phyloP scores from a whole-genome alignment of 2,329 filamentous ascomycete species.

The Dothiorella sarmentorum region DNA sequence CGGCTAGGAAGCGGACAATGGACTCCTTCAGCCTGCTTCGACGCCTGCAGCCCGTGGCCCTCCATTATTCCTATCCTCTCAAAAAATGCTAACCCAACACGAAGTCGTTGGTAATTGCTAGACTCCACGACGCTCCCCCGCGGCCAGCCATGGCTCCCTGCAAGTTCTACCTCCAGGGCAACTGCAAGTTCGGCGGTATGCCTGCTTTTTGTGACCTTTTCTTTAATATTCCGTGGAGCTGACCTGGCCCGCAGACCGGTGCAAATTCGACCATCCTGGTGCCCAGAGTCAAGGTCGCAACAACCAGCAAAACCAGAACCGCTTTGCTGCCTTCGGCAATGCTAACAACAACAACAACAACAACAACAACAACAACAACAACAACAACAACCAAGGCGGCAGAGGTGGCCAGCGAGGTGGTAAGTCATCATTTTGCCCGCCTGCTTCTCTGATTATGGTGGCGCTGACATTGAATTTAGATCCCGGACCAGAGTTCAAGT shows the following conservation, averaged over 20 bases:
- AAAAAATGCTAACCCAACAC: conserved; percentile 9
- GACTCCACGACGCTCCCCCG: conserved; percentile 4
- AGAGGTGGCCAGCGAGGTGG: conserved; percentile 38
- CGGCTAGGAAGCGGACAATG: conserved; percentile 13
- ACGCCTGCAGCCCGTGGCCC: background rate
- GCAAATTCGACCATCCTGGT: conserved; percentile 58
- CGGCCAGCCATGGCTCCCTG: conserved; percentile 49
- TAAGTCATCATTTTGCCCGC: conserved; percentile 28
- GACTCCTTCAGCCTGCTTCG: background rate
- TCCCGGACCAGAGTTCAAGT: conserved; percentile 17
- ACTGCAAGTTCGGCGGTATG: conserved; percentile 63
- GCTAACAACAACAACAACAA: background rate
- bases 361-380: no score
- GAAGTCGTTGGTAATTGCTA: background rate
- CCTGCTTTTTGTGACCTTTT: background rate
- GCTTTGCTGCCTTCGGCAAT: conserved; percentile 53
- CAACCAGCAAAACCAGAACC: conserved; percentile 44
- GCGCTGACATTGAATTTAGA: background rate
- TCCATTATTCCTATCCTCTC: background rate
- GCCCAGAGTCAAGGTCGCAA: conserved; percentile 26
- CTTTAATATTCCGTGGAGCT: background rate
- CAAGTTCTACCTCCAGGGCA: conserved; percentile 62
- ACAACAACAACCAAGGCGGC: background rate
- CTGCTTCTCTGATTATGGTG: no score
- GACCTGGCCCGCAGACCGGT: conserved; percentile 46